Percentiles rank a stretch among this genome's conserved stretches.
Evolutionary conservation across 2,329 filamentous ascomycete genomes (phyloP).

Genomic region (Cladophialophora yegresii): DNA sequence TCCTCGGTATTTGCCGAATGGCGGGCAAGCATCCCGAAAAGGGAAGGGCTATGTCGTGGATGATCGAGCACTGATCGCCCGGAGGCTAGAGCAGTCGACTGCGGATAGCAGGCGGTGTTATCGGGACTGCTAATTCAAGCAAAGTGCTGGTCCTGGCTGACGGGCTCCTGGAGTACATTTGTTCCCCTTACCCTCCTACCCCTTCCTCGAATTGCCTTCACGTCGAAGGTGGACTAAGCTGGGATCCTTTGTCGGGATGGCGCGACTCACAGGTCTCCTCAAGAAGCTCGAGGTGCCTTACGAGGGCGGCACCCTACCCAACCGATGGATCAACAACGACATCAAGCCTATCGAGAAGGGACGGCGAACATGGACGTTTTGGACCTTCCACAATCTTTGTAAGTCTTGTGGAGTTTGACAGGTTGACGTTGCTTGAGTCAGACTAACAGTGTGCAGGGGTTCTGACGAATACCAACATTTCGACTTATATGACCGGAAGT

Average conservation of each 20-base stretch:
- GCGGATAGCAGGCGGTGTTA: slow-evolving; percentile 4
- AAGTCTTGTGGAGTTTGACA: background rate
- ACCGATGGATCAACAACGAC: slow-evolving; percentile 52
- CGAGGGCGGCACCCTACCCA: slow-evolving; percentile 34
- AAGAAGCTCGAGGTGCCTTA: slow-evolving; percentile 37
- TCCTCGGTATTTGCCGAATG: background rate
- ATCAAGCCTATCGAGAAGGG: slow-evolving; percentile 70
- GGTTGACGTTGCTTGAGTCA: slow-evolving; percentile 31
- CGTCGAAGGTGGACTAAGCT: background rate
- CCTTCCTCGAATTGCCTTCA: background rate
- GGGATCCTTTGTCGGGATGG: slow-evolving; percentile 4
- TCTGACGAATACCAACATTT: slow-evolving; percentile 45
- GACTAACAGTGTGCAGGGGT: slow-evolving; percentile 46
- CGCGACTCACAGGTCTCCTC: slow-evolving; percentile 14
- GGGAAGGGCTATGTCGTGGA: background rate
- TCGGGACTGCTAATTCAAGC: slow-evolving; percentile 9
- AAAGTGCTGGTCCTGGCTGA: background rate
- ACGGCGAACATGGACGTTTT: slow-evolving; percentile 78
- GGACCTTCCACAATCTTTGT: slow-evolving; percentile 62
- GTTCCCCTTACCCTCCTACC: background rate
- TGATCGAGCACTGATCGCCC: background rate
- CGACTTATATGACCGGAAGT: slow-evolving; percentile 41
- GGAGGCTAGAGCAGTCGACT: background rate
- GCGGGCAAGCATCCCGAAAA: background rate
- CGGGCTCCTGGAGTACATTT: background rate